Evolutionary conservation across 2,329 filamentous ascomycete species (phyloP).

Genomic region (Lachnellula hyalina): DNA sequence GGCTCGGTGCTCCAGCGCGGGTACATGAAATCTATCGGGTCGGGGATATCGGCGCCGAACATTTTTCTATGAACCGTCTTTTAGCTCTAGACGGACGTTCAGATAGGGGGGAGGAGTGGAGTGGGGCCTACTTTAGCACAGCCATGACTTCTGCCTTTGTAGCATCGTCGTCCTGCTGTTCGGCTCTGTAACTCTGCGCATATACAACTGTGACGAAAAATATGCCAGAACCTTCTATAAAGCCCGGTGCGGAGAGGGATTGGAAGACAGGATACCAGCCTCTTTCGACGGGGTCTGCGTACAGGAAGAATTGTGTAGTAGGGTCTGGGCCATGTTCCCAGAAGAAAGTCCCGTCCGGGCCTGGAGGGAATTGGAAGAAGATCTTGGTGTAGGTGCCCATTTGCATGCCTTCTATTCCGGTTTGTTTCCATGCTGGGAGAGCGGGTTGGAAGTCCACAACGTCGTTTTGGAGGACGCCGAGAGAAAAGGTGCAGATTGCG

Average conservation of each 20-base stretch:
- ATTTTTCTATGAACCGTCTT: constrained; percentile 29
- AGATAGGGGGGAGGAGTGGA: too few relatives aligned
- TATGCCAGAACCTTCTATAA: constrained; percentile 57
- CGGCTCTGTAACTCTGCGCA: constrained; percentile 50
- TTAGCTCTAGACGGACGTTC: too few relatives aligned
- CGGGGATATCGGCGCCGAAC: constrained; percentile 45
- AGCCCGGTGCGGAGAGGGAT: constrained; percentile 51
- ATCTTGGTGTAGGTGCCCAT: constrained; percentile 73
- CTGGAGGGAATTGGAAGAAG: constrained; percentile 55
- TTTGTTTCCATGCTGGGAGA: constrained; percentile 59
- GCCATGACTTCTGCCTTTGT: constrained; percentile 35
- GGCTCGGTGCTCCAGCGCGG: constrained; percentile 43
- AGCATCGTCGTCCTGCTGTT: constrained; percentile 52
- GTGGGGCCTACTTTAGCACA: background rate
- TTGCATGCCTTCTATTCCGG: constrained; percentile 56
- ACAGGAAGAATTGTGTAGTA: constrained; percentile 40
- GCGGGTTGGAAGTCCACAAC: constrained; percentile 52
- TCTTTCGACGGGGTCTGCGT: constrained; percentile 12
- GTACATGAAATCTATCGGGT: constrained; percentile 47
- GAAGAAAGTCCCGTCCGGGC: constrained; percentile 48
- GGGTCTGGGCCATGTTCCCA: constrained; percentile 49
- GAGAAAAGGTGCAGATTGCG: constrained; percentile 61
- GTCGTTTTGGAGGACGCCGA: constrained; percentile 62
- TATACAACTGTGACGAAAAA: constrained; percentile 60
- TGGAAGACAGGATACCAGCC: constrained; percentile 56